Evolutionary conservation across 345 rosid species (phyloP), one percentile per base, ranked within the genome.

Genomic region (Fremontodendron californicum): DNA sequence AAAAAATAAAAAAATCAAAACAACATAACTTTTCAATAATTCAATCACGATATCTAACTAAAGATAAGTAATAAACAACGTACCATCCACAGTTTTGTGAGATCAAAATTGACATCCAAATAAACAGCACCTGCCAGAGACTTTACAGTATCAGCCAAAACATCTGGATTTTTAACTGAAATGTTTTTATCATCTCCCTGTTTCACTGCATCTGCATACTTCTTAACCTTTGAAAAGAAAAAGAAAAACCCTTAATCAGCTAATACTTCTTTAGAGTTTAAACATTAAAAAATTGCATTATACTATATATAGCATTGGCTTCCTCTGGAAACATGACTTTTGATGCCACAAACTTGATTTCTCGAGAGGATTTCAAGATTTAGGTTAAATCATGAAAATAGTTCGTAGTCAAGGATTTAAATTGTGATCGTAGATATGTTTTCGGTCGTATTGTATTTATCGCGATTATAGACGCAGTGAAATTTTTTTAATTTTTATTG

Each of bases 51-150:
- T 55, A 55, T 39, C 40, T 23, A 9, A 25, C 23, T 39, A 61
- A 11, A 13, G 25, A 61, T 6, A 6, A 39, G 40, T 39, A 39
- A 39, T 39, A 61, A 29, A 12, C 7, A 60, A 60, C 37, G 1
- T 61, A 61, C 65, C 96, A 78, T 78, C 96, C 94, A 91, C 8
- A 94, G 75, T 21, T 62, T 85, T 72, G 84, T 79, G 16, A 91
- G 87, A 85, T 92, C 92, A 61, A 84, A 88, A 40, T 83, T 63
- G 52, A 89, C 43, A 75, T 94, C 98, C 4, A 91, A 43, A 27
- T 86, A 94, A 16, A 94, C 67, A 9, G 96, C 97, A 71, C 90
- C 98, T 0, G 90, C 94, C 43, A 92, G 33, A 58, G 98, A 85
- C 71, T 94, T 97, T 3, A 91, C 82, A 15, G 91, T 76, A 43